Evolutionary conservation across 1,284 basidiomycete genomes (phyloP).

Genomic region (Trichosporon sp.): DNA sequence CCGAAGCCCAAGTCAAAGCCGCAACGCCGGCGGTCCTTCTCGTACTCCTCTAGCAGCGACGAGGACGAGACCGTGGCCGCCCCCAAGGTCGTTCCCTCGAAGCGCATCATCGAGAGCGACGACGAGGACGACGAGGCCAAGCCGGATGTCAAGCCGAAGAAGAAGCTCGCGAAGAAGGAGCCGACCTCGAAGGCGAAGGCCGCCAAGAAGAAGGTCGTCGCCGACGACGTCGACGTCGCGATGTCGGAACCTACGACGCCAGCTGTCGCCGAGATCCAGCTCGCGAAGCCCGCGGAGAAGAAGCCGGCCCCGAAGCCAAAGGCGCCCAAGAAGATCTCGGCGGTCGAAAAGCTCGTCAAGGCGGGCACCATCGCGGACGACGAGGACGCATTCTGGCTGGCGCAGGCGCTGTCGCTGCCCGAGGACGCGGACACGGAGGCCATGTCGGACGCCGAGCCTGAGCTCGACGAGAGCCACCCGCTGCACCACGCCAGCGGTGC

Average conservation of each 20-base stretch:
- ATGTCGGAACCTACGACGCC: conserved; percentile 19
- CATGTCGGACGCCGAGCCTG: conserved; percentile 25
- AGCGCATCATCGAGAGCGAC: conserved; percentile 10
- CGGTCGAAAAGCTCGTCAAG: conserved; percentile 37
- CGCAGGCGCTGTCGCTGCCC: conserved; percentile 57
- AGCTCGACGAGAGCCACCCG: conserved; percentile 31
- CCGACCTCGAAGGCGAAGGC: conserved; percentile 16
- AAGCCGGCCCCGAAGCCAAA: conserved; percentile 19
- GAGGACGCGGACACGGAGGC: conserved; percentile 39
- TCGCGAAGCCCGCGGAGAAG: conserved; percentile 17
- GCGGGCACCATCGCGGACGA: conserved; percentile 70
- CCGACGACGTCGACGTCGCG: conserved; percentile 16
- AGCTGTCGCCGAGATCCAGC: conserved; percentile 32
- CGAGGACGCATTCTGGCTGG: conserved; percentile 84
- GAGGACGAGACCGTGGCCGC: conserved; percentile 6
- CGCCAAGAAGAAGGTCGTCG: conserved; percentile 14
- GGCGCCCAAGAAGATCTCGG: conserved; percentile 21
- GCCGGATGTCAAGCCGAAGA: conserved; percentile 21
- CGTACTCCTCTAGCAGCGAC: conserved; percentile 28
- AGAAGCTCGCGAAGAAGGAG: conserved; percentile 36
- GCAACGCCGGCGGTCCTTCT: conserved; percentile 15
- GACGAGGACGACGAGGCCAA: conserved; percentile 9
- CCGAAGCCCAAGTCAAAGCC: conserved; percentile 17
- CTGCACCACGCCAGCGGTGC: conserved; percentile 34
- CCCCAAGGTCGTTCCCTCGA: background rate